Conservation (phyloP, 306 rosid species). For the Malus sieversii region DNA sequence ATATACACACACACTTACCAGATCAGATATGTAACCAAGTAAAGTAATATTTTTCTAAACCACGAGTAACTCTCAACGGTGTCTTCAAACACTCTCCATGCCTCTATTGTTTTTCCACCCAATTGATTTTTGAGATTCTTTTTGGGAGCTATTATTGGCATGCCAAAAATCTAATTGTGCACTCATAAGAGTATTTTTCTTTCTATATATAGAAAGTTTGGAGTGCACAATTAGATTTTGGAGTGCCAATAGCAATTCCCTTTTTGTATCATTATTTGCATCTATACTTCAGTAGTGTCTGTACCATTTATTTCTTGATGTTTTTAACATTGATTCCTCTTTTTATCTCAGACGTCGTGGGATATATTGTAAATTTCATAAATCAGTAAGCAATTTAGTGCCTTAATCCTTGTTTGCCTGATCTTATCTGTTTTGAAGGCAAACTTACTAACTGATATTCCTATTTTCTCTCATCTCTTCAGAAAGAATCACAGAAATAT, state of each 20-base stretch:
- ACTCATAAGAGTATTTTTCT: too few relatives aligned
- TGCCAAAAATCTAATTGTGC: too few relatives aligned
- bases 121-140: background rate
- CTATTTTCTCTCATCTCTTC: conserved; percentile 18
- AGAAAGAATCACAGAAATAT: conserved; percentile 71
- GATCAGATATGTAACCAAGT: background rate
- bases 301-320: conserved; percentile 13
- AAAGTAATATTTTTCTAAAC: background rate
- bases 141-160: too few relatives aligned
- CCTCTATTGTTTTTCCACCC: background rate
- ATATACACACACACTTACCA: background rate
- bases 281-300: background rate
- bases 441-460: background rate
- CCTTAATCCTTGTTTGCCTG: conserved; percentile 10
- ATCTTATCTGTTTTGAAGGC: background rate
- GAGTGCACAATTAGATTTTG: too few relatives aligned
- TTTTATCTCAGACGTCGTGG: conserved; percentile 65
- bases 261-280: background rate
- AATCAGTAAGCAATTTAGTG: conserved; percentile 48
- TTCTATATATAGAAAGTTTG: too few relatives aligned
- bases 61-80: background rate
- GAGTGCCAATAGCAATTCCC: too few relatives aligned
- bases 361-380: conserved; percentile 72
- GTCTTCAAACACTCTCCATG: background rate
- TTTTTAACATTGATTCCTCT: conserved; percentile 13